These are phyloP conservation scores for Nicotiana noctiflora DNA, from an alignment of 257 asterid genomes.

Conservation along the genomic window DNA sequence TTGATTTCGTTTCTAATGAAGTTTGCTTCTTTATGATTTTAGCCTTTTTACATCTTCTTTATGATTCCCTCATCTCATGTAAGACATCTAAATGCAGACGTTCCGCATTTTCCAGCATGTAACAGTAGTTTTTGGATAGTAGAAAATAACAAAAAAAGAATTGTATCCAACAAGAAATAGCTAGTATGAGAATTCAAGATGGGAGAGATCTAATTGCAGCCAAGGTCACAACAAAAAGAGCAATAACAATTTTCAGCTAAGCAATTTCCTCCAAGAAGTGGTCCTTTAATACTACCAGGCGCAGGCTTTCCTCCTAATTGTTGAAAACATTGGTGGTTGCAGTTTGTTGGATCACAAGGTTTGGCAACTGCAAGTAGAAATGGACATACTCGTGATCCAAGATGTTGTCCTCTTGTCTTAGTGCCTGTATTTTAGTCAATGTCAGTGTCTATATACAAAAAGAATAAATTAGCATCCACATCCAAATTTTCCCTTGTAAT, in stretches of 20 bases:
- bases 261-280: constrained; percentile 1
- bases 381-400: not conserved
- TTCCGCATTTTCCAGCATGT: too few relatives aligned
- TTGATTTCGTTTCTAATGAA: too few relatives aligned
- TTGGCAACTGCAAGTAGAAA: not conserved
- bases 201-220: not conserved
- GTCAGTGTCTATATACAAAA: too few relatives aligned
- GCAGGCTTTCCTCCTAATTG: not conserved
- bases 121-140: too few relatives aligned
- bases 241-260: not conserved
- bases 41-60: too few relatives aligned
- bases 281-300: not conserved
- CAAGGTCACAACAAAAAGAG: not conserved
- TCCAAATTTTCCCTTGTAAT: not conserved
- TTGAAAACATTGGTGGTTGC: not conserved
- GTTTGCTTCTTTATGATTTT: too few relatives aligned
- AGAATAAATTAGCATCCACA: too few relatives aligned
- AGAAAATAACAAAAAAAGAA: not conserved
- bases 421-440: not conserved
- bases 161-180: not conserved
- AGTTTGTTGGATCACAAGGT: not conserved
- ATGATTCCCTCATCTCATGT: too few relatives aligned
- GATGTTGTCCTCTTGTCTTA: not conserved
- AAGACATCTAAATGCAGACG: too few relatives aligned
- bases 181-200: not conserved